phyloP scores from a whole-genome alignment of 129 eudicot species.

The Logfia minima region DNA sequence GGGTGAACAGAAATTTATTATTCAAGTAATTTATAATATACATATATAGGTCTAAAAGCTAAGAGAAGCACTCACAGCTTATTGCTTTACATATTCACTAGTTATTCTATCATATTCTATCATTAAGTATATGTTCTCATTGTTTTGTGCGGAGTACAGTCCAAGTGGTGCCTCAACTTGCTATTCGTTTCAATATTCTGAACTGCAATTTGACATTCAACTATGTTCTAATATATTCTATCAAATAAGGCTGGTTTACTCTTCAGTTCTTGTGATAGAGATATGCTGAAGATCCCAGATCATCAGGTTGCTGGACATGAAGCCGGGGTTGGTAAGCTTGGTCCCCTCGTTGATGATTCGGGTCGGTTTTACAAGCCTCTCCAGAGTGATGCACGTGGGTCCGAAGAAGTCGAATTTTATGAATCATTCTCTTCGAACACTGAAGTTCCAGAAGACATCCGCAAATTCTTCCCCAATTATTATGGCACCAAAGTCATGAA shows the following conservation, averaged over 20 bases:
- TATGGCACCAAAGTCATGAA: constrained; percentile 72
- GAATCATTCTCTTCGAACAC: constrained; percentile 52
- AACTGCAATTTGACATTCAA: constrained; percentile 7
- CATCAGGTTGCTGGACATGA: constrained; percentile 95
- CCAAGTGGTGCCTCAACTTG: constrained; percentile 22
- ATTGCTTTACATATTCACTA: not conserved
- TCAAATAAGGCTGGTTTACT: not conserved
- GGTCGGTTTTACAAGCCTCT: constrained; percentile 95
- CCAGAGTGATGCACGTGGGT: constrained; percentile 70
- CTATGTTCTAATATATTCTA: not conserved
- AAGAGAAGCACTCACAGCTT: not conserved
- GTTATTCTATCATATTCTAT: not conserved
- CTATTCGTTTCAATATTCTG: constrained; percentile 12
- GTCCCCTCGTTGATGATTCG: constrained; percentile 71
- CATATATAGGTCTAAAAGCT: constrained; percentile 5
- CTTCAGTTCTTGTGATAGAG: constrained; percentile 16
- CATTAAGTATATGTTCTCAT: constrained; percentile 19
- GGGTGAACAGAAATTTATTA: not conserved
- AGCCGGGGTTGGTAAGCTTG: constrained; percentile 59
- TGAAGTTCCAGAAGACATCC: constrained; percentile 51
- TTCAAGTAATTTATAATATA: not conserved
- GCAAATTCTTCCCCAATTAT: constrained; percentile 63
- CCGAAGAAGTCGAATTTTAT: constrained; percentile 65
- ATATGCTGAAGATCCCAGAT: constrained; percentile 68
- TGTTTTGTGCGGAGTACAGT: not conserved